Evolutionary conservation across 345 rosid genomes (phyloP).

Genomic region (Anacardium occidentale): DNA sequence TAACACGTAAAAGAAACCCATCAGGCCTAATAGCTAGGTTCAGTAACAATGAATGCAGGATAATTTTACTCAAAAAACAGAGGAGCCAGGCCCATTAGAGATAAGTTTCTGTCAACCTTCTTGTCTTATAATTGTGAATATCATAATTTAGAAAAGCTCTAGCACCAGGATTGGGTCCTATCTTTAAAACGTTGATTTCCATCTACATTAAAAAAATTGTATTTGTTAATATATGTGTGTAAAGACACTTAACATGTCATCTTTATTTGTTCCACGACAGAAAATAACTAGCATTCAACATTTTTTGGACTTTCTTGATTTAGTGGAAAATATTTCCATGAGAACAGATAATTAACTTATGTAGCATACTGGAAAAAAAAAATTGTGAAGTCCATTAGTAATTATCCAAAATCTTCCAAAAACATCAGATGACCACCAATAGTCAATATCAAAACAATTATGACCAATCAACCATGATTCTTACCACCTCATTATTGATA

Average conservation of each 20-base stretch:
- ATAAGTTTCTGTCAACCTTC: no score
- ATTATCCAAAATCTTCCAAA: not conserved
- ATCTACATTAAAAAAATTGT: not conserved
- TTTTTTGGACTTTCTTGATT: not conserved
- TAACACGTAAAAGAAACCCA: not conserved
- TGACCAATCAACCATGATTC: not conserved
- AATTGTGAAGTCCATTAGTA: not conserved
- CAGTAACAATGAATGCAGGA: no score
- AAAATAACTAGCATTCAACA: not conserved
- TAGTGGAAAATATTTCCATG: not conserved
- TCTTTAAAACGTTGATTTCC: not conserved
- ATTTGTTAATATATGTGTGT: not conserved
- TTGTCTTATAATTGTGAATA: no score
- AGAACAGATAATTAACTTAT: not conserved
- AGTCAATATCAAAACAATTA: not conserved
- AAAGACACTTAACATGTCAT: not conserved
- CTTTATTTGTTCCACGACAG: not conserved
- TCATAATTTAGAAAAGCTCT: no score
- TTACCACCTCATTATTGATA: no score
- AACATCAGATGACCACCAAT: not conserved
- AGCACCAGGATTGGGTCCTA: not conserved
- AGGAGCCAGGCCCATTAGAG: no score
- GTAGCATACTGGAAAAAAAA: no score
- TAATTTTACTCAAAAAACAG: no score
- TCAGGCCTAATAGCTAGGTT: not conserved